These are phyloP conservation scores for Blastobotrys proliferans DNA, from an alignment of 1,139 yeast species.

Conservation along the genomic window DNA sequence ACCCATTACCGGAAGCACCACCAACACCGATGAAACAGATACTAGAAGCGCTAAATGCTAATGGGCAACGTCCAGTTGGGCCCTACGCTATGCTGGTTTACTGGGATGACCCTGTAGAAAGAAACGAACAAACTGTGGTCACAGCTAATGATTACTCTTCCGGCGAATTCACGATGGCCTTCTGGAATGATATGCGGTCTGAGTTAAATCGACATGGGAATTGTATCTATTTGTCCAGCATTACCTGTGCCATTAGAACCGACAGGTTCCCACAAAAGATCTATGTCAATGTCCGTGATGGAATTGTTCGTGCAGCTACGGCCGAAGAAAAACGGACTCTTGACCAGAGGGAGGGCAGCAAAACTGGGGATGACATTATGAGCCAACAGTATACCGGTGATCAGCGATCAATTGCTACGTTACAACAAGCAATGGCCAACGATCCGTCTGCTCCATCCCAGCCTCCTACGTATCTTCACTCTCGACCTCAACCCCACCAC, in stretches of 20 bases:
- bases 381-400: too few species aligned
- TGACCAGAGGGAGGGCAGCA: too few species aligned
- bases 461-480: too few species aligned
- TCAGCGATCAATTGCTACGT: too few species aligned
- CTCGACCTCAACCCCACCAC: too few species aligned
- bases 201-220: not conserved
- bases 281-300: conserved; percentile 10
- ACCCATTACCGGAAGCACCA: not conserved
- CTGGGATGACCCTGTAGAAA: not conserved
- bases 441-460: too few species aligned
- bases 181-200: conserved; percentile 1
- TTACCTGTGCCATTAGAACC: not conserved
- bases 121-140: not conserved
- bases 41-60: not conserved
- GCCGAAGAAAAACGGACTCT: not conserved
- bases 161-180: conserved; percentile 3
- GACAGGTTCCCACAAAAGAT: too few species aligned
- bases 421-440: too few species aligned
- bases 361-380: too few species aligned
- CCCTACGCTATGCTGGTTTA: conserved; percentile 2
- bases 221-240: not conserved
- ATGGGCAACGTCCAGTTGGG: too few species aligned
- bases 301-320: conserved; percentile 4
- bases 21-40: not conserved
- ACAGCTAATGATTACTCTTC: conserved; percentile 4